A percentile compares a stretch with the other conserved stretches of the same genome.
Conservation (phyloP, 2,329 filamentous ascomycete genomes). For the Sporothrix protearum region DNA sequence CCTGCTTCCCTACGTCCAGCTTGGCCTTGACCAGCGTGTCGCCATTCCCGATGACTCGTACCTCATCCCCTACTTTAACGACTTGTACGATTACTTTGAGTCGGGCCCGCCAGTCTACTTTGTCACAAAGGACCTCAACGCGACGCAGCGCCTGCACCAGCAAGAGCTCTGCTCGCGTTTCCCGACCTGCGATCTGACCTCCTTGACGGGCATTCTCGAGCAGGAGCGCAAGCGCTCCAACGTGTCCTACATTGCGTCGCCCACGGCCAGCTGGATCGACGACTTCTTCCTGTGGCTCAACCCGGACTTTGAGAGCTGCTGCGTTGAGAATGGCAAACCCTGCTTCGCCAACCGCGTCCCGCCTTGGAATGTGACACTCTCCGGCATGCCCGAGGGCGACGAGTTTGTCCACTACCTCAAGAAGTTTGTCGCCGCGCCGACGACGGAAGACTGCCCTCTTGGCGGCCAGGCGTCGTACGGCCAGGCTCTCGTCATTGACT, state of each 20-base stretch:
- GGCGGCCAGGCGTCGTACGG: constrained; percentile 86
- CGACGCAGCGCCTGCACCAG: constrained; percentile 71
- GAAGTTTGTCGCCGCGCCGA: constrained; percentile 77
- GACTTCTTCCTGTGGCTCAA: constrained; percentile 98
- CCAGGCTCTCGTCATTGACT: constrained; percentile 75
- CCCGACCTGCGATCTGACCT: constrained; percentile 78
- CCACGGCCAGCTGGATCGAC: constrained; percentile 92
- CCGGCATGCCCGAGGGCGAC: constrained; percentile 87
- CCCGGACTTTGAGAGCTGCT: constrained; percentile 70
- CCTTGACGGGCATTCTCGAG: constrained; percentile 84
- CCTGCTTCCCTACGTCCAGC: constrained; percentile 75
- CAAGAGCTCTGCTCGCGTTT: constrained; percentile 87
- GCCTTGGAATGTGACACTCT: constrained; percentile 82
- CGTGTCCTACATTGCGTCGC: constrained; percentile 81
- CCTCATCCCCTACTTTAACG: constrained; percentile 93
- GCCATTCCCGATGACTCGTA: constrained; percentile 93
- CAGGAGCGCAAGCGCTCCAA: constrained; percentile 88
- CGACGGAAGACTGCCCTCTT: constrained; percentile 78
- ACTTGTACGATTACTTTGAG: constrained; percentile 88
- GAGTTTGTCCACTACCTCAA: constrained; percentile 85
- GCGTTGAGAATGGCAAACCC: constrained; percentile 63
- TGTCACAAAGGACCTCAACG: constrained; percentile 76
- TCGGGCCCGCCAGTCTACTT: constrained; percentile 95
- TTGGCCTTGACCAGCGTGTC: constrained; percentile 91
- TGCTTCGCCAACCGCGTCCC: constrained; percentile 79